These are phyloP conservation scores for Solanum tarijense DNA, from an alignment of 257 asterid genomes.

Conservation along the genomic window DNA sequence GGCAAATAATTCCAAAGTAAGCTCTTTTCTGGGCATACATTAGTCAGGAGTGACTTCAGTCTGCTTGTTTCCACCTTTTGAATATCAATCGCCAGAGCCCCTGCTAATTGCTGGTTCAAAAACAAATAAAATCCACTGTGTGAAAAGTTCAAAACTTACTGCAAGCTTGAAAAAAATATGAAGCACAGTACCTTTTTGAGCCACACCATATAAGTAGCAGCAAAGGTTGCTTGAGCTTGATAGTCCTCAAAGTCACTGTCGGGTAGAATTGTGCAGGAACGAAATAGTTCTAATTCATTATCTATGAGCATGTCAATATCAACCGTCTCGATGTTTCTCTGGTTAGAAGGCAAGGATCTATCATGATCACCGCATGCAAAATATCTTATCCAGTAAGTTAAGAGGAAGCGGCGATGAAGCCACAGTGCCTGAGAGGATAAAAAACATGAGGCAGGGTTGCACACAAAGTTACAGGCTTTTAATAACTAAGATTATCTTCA, in stretches of 20 bases:
- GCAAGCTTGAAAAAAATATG: neutral
- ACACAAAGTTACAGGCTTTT: neutral
- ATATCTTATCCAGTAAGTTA: constrained; percentile 59
- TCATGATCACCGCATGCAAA: constrained; percentile 10
- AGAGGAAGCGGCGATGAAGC: constrained; percentile 95
- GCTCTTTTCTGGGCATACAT: constrained; percentile 33
- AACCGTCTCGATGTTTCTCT: neutral
- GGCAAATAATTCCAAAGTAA: constrained; percentile 44
- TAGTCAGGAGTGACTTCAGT: constrained; percentile 26
- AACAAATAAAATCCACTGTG: neutral
- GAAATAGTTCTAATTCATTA: constrained; percentile 39
- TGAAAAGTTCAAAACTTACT: neutral
- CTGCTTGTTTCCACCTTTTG: constrained; percentile 21
- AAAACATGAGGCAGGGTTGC: neutral
- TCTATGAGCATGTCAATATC: constrained; percentile 23
- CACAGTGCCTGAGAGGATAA: constrained; percentile 53
- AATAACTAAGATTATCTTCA: neutral
- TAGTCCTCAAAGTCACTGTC: constrained; percentile 64
- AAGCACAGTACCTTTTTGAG: constrained; percentile 47
- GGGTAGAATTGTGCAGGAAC: constrained; percentile 42
- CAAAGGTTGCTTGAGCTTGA: constrained; percentile 60
- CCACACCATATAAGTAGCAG: constrained; percentile 79
- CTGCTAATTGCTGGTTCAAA: constrained; percentile 44
- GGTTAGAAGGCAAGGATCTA: constrained; percentile 3
- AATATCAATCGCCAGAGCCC: constrained; percentile 33